A percentile compares a stretch with the other conserved stretches of the same genome.
Evolutionary conservation across 805 yeast genomes (phyloP).

Genomic region (Lipomyces yamanashiensis): DNA sequence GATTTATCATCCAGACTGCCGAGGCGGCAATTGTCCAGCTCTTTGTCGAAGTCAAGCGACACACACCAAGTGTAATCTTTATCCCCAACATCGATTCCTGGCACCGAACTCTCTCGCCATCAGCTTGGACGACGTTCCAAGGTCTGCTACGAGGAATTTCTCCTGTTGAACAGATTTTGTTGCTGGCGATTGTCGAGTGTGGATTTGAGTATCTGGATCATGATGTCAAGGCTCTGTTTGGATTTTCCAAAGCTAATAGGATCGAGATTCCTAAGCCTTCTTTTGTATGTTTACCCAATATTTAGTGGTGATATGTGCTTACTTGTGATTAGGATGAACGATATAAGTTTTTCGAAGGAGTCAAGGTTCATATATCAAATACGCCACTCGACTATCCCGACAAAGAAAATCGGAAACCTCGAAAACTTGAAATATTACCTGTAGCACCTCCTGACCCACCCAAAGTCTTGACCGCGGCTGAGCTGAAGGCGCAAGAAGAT

Average conservation of each 20-base stretch:
- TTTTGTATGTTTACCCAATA: not conserved
- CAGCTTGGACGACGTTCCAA: constrained; percentile 72
- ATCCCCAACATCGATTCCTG: constrained; percentile 84
- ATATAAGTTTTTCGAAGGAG: constrained; percentile 56
- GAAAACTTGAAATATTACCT: constrained; percentile 50
- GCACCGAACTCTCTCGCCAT: constrained; percentile 66
- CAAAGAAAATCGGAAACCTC: constrained; percentile 52
- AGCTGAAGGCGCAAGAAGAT: constrained; percentile 55
- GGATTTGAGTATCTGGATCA: constrained; percentile 49
- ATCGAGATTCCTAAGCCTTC: constrained; percentile 54
- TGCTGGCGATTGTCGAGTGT: constrained; percentile 71
- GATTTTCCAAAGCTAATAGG: constrained; percentile 55
- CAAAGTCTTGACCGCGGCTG: constrained; percentile 49
- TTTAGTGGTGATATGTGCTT: no score
- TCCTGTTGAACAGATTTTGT: constrained; percentile 71
- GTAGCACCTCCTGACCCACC: constrained; percentile 46
- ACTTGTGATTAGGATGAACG: constrained; percentile 50
- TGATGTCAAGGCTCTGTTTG: constrained; percentile 62
- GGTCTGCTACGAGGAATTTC: constrained; percentile 70
- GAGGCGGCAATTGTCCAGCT: constrained; percentile 84
- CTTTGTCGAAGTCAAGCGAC: constrained; percentile 84
- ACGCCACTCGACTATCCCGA: constrained; percentile 76
- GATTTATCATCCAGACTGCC: constrained; percentile 51
- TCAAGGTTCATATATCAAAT: constrained; percentile 61
- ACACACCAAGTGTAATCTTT: constrained; percentile 82